Conservation (phyloP, 1,139 yeast species). For the Yamadazyma dushanensis region DNA sequence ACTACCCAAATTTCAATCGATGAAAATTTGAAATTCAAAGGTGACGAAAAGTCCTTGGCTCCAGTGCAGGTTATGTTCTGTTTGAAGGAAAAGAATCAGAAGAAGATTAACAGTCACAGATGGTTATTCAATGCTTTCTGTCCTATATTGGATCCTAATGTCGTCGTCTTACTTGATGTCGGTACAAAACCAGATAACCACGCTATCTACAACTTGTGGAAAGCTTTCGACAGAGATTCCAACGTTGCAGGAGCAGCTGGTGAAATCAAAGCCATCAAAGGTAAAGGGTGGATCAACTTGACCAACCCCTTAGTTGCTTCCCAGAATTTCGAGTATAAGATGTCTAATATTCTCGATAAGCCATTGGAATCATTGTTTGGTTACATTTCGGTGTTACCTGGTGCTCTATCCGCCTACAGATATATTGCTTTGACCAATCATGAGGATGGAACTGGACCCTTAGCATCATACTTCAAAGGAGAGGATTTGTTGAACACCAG, state of each 20-base stretch:
- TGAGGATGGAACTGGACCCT: constrained; percentile 90
- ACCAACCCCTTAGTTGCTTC: constrained; percentile 93
- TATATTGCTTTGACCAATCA: constrained; percentile 83
- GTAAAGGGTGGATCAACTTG: constrained; percentile 76
- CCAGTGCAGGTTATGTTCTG: constrained; percentile 94
- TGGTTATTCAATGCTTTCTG: constrained; percentile 94
- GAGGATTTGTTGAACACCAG: constrained; percentile 56
- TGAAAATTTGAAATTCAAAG: constrained; percentile 78
- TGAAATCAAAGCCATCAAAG: constrained; percentile 91
- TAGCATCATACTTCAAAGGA: constrained; percentile 85
- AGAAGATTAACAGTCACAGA: constrained; percentile 91
- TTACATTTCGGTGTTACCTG: constrained; percentile 90
- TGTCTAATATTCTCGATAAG: constrained; percentile 92
- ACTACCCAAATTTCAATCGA: constrained; percentile 89
- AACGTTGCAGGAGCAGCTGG: constrained; percentile 99
- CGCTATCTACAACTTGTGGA: constrained; percentile 91
- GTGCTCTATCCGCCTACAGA: constrained; percentile 93
- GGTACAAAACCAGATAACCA: constrained; percentile 88
- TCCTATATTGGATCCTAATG: constrained; percentile 87
- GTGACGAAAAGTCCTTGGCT: constrained; percentile 75
- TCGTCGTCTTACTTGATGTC: constrained; percentile 80
- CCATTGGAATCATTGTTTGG: constrained; percentile 94
- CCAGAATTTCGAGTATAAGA: constrained; percentile 94
- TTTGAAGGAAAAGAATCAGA: constrained; percentile 82
- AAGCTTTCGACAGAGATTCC: constrained; percentile 92